phyloP scores from a whole-genome alignment of 768 basidiomycete genomes.

The Lactifluus pinguis region DNA sequence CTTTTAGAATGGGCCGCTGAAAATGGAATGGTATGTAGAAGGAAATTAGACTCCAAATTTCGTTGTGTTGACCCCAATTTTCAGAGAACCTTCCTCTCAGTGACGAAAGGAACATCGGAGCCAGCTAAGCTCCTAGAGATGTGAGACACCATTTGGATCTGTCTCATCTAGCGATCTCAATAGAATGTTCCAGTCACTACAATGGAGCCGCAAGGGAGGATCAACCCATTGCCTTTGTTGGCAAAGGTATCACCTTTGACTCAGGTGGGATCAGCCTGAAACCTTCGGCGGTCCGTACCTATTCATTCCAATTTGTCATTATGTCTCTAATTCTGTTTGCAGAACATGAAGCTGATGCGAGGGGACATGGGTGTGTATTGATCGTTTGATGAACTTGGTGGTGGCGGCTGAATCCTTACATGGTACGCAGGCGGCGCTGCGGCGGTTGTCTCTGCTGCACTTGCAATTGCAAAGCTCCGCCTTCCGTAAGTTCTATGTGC shows the following conservation, averaged over 20 bases:
- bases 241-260: slow-evolving; percentile 88
- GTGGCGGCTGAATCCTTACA: background rate
- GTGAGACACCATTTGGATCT: slow-evolving; percentile 27
- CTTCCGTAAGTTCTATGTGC: slow-evolving; percentile 50
- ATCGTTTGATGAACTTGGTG: background rate
- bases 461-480: slow-evolving; percentile 72
- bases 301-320: background rate
- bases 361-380: slow-evolving; percentile 66
- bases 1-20: slow-evolving; percentile 68
- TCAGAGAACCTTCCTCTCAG: slow-evolving; percentile 78
- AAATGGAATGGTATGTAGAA: slow-evolving; percentile 62
- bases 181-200: slow-evolving; percentile 50
- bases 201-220: slow-evolving; percentile 53
- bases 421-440: slow-evolving; percentile 58
- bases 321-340: background rate
- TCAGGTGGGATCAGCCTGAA: slow-evolving; percentile 84
- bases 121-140: slow-evolving; percentile 86
- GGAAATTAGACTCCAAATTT: background rate
- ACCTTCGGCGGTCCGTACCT: slow-evolving; percentile 46
- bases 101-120: slow-evolving; percentile 72
- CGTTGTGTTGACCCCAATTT: background rate
- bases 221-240: slow-evolving; percentile 66
- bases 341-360: slow-evolving; percentile 81
- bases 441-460: slow-evolving; percentile 58
- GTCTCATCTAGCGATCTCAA: background rate